phyloP scores from a whole-genome alignment of 2,329 filamentous ascomycete species.

The Fusarium protoensiforme region DNA sequence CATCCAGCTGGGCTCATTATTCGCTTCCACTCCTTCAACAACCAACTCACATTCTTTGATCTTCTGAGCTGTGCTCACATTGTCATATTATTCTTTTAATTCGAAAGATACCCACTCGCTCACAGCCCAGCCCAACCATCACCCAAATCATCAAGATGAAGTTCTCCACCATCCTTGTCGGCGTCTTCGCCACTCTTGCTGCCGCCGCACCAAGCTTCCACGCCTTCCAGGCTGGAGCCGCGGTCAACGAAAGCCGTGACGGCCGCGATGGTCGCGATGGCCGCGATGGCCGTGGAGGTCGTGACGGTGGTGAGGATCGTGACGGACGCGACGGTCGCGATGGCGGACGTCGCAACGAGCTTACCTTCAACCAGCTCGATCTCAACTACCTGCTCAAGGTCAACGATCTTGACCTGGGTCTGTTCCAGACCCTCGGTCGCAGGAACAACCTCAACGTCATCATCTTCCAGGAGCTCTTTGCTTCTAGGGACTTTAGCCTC shows the following conservation, averaged over 20 bases:
- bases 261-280: background rate
- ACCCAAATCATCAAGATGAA: constrained; percentile 57
- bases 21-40: constrained; percentile 29
- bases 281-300: background rate
- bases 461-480: constrained; percentile 55
- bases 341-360: constrained; percentile 52
- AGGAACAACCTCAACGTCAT: constrained; percentile 60
- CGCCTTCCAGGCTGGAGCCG: constrained; percentile 1
- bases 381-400: constrained; percentile 59
- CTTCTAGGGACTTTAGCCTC: constrained; percentile 54
- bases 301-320: constrained; percentile 41
- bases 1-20: constrained; percentile 31
- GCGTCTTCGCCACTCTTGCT: constrained; percentile 57
- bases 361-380: constrained; percentile 54
- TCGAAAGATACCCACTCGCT: constrained; percentile 8
- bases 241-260: constrained; percentile 20
- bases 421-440: constrained; percentile 52
- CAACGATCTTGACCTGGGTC: constrained; percentile 58
- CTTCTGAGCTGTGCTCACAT: constrained; percentile 37
- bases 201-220: constrained; percentile 56
- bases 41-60: background rate
- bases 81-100: constrained; percentile 20
- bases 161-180: constrained; percentile 57
- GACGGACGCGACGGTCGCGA: constrained; percentile 46
- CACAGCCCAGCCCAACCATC: background rate